phyloP scores from a whole-genome alignment of 2,329 filamentous ascomycete species.

The Colletotrichum cereale region DNA sequence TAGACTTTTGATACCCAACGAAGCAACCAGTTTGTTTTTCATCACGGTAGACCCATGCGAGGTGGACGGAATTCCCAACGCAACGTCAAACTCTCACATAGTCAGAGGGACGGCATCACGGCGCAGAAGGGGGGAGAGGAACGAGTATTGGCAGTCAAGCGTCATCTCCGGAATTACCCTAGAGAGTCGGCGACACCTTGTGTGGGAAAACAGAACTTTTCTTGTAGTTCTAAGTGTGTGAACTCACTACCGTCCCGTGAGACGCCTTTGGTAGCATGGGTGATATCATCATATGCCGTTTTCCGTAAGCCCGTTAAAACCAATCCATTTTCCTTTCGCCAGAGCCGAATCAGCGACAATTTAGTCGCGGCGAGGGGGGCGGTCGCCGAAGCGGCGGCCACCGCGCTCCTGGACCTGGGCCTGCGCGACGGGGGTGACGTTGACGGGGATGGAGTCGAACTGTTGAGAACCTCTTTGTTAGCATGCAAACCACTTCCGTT shows the following conservation, averaged over 20 bases:
- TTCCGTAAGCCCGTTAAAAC: slow-evolving; percentile 55
- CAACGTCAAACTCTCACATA: neutral
- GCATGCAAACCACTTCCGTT: slow-evolving; percentile 15
- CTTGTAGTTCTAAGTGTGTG: slow-evolving; percentile 68
- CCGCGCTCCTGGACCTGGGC: slow-evolving; percentile 86
- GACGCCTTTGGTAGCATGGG: slow-evolving; percentile 64
- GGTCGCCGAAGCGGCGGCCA: slow-evolving; percentile 77
- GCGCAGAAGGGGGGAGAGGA: slow-evolving; percentile 43
- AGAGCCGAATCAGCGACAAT: slow-evolving; percentile 26
- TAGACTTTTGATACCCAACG: slow-evolving; percentile 37
- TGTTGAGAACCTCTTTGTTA: slow-evolving; percentile 56
- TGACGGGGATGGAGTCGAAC: slow-evolving; percentile 99
- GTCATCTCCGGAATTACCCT: slow-evolving; percentile 71
- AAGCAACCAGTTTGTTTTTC: neutral
- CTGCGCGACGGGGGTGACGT: slow-evolving; percentile 91
- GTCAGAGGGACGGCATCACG: slow-evolving; percentile 43
- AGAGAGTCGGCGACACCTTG: slow-evolving; percentile 92
- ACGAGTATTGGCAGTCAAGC: slow-evolving; percentile 88
- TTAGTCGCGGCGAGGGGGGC: slow-evolving; percentile 63
- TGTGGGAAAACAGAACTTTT: slow-evolving; percentile 69
- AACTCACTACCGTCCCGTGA: slow-evolving; percentile 67
- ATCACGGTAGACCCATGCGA: neutral
- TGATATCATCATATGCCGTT: slow-evolving; percentile 47
- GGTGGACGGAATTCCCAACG: neutral
- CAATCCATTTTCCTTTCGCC: slow-evolving; percentile 36